Evolutionary conservation across 2,329 filamentous ascomycete genomes (phyloP).

Genomic region (Ampelomyces quisqualis): DNA sequence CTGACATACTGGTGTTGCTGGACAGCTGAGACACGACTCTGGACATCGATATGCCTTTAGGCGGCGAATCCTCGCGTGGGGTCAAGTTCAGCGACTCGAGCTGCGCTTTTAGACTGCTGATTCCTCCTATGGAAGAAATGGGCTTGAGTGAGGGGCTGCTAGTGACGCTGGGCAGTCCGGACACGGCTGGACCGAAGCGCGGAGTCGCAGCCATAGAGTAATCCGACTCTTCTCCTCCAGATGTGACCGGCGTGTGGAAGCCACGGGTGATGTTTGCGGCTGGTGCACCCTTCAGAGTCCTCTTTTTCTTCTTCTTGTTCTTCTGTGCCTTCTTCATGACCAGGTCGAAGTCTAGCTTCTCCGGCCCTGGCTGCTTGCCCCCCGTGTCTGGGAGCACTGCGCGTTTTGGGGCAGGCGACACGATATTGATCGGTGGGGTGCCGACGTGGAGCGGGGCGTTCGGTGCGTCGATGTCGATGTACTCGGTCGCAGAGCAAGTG

Average conservation of each 20-base stretch:
- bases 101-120: constrained; percentile 78
- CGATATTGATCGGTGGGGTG: constrained; percentile 42
- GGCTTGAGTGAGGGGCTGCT: constrained; percentile 55
- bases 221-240: constrained; percentile 59
- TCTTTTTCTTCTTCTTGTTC: constrained; percentile 44
- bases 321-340: constrained; percentile 43
- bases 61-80: constrained; percentile 58
- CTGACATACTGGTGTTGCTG: constrained; percentile 58
- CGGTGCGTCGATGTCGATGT: constrained; percentile 30
- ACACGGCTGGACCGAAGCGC: constrained; percentile 44
- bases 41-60: constrained; percentile 45
- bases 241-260: constrained; percentile 54
- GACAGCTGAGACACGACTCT: constrained; percentile 47
- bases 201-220: constrained; percentile 47
- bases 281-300: constrained; percentile 33
- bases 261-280: constrained; percentile 47
- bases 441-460: constrained; percentile 27
- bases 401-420: constrained; percentile 36
- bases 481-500: constrained; percentile 20
- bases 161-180: constrained; percentile 54
- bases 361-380: constrained; percentile 26
- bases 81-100: constrained; percentile 73
- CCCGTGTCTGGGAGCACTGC: constrained; percentile 24
- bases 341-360: constrained; percentile 43
- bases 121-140: constrained; percentile 62